Evolutionary conservation across 805 yeast species (phyloP).

Genomic region (Blastobotrys americana): DNA sequence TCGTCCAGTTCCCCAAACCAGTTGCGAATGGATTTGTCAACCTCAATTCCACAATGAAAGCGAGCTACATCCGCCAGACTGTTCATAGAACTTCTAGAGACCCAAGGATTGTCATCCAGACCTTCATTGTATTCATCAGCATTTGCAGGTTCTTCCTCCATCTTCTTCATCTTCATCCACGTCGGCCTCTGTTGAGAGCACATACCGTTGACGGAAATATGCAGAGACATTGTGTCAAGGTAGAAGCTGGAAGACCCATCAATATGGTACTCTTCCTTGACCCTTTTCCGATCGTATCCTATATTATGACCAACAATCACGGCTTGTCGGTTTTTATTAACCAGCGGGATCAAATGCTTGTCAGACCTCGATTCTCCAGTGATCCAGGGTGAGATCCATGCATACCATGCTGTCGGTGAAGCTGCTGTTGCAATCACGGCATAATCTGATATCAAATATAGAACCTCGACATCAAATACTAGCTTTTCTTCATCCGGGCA

Average conservation of each 20-base stretch:
- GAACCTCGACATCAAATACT: constrained; percentile 84
- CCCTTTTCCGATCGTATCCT: constrained; percentile 82
- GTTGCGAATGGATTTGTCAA: constrained; percentile 66
- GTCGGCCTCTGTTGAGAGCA: constrained; percentile 83
- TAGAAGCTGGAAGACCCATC: constrained; percentile 64
- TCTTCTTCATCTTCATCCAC: constrained; percentile 44
- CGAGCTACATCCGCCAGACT: constrained; percentile 72
- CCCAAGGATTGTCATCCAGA: constrained; percentile 58
- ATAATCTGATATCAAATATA: constrained; percentile 66
- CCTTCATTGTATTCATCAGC: constrained; percentile 18
- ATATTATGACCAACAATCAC: constrained; percentile 86
- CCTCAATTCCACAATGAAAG: constrained; percentile 60
- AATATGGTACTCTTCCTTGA: constrained; percentile 73
- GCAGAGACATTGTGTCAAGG: constrained; percentile 88
- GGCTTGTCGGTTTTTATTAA: constrained; percentile 39
- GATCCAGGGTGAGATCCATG: constrained; percentile 87
- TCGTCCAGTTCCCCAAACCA: constrained; percentile 49
- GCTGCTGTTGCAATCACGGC: constrained; percentile 79
- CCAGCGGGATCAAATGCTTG: constrained; percentile 68
- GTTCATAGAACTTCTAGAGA: constrained; percentile 65
- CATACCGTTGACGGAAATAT: constrained; percentile 84
- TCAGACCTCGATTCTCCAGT: constrained; percentile 43
- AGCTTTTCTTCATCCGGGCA: constrained; percentile 66
- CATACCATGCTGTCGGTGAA: constrained; percentile 77
- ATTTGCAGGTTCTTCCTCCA: constrained; percentile 17